Evolutionary conservation across 2,329 filamentous ascomycete genomes (phyloP), one percentile per base, ranked within the genome.

Genomic region (Grosmannia serpens): DNA sequence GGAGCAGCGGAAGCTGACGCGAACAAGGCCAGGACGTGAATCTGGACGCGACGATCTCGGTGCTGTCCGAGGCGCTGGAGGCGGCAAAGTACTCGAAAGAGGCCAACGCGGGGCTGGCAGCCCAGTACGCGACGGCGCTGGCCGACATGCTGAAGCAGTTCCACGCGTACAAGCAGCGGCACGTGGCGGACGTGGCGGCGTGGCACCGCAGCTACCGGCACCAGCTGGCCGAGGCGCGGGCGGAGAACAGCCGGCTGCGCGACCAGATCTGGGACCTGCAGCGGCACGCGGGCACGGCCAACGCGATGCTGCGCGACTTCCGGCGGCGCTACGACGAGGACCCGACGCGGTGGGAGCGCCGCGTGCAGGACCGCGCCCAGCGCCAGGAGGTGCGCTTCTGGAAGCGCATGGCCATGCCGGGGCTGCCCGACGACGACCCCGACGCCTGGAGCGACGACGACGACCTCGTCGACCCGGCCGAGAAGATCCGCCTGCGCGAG

Each of bases 191-290:
- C 66, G 80, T 85, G 22, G 75, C 80, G 7, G 71, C 80, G 26
- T 87, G 84, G 84, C 84, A 87, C 72, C 80, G 78, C 58, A 84
- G 80, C 60, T 87, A 87, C 73, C 80, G 84, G 9, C 71, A 77
- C 29, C 84, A 86, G 71, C 77, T 87, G 44, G 82, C 82, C 63
- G 82, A 84, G 66, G 82, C 83, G 53, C 82, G 84, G 5, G 80
- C 80, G 63, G 83, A 86, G 71, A 86, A 86, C 65, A 75, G 76
- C 61, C 76, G 77, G 2, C 75, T 86, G 56, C 80, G 83, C 56
- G 81, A 84, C 65, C 82, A 86, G 69, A 84, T 86, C 65, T 84
- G 82, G 77, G 81, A 84, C 64, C 84, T 85, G 81, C 81, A 85
- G 66, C 75, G 77, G 47, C 79, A 82, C 63, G 83, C 84, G 27